These are phyloP conservation scores for bread wheat (Triticum aestivum) DNA, from an alignment of 176 grass and related monocot species.

Conservation along the genomic window DNA sequence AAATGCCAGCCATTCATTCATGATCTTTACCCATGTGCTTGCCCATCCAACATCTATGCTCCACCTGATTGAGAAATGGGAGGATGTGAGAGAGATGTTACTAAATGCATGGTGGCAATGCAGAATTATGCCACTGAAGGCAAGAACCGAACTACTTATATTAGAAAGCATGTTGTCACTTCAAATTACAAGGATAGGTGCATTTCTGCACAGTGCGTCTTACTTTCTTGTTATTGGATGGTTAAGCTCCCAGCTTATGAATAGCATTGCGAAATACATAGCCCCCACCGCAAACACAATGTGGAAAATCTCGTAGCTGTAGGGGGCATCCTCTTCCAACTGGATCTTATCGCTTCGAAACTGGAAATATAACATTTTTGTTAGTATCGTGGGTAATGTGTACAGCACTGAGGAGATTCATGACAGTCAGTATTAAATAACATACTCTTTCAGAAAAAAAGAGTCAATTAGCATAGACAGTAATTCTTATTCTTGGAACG, in stretches of 20 bases:
- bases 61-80: slow-evolving; percentile 56
- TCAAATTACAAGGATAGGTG: neutral
- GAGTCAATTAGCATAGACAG: neutral
- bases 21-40: slow-evolving; percentile 91
- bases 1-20: slow-evolving; percentile 80
- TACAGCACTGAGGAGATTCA: neutral
- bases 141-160: neutral
- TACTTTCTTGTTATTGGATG: slow-evolving; percentile 73
- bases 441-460: neutral
- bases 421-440: neutral
- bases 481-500: neutral
- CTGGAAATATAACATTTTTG: slow-evolving; percentile 40
- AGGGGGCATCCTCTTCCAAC: slow-evolving; percentile 65
- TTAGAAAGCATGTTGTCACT: neutral
- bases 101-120: neutral
- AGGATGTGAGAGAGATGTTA: neutral
- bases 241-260: slow-evolving; percentile 91
- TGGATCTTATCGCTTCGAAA: slow-evolving; percentile 51
- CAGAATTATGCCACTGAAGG: neutral
- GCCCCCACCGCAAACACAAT: slow-evolving; percentile 86
- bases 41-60: slow-evolving; percentile 93
- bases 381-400: neutral
- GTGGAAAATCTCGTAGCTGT: slow-evolving; percentile 80
- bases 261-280: slow-evolving; percentile 96
- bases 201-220: neutral